phyloP scores from a whole-genome alignment of 805 yeast genomes.

The Clavispora fructus region DNA sequence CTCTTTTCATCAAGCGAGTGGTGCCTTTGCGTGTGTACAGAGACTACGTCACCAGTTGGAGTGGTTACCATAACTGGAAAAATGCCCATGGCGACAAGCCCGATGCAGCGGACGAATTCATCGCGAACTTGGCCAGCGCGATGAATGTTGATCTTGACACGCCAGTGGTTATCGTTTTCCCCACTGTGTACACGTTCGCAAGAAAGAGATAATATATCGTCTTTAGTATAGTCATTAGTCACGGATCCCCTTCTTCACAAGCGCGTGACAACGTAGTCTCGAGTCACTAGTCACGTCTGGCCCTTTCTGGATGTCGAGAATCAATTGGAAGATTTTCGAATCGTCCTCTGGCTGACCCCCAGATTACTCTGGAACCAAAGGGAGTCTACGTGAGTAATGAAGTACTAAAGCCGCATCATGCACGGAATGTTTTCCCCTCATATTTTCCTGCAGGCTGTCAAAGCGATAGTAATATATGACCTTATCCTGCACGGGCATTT shows the following conservation, averaged over 20 bases:
- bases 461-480: not conserved
- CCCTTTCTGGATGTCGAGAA: too few relatives aligned
- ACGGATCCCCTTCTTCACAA: too few relatives aligned
- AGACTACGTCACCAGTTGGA: conserved; percentile 32
- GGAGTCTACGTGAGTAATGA: too few relatives aligned
- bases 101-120: conserved; percentile 46
- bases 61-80: conserved; percentile 37
- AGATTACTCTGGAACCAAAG: too few relatives aligned
- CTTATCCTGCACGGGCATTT: not conserved
- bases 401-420: not conserved
- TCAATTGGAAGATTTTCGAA: too few relatives aligned
- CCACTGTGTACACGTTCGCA: conserved; percentile 51
- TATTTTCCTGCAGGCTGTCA: not conserved
- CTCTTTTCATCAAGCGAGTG: conserved; percentile 18
- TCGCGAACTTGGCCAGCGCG: conserved; percentile 36
- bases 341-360: too few relatives aligned
- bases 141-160: conserved; percentile 45
- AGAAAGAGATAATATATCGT: conserved; percentile 13
- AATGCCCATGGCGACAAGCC: conserved; percentile 24
- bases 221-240: too few relatives aligned
- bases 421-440: not conserved
- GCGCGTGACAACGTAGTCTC: too few relatives aligned
- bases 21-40: conserved; percentile 18
- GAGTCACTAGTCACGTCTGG: too few relatives aligned
- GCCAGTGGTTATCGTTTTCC: conserved; percentile 45